phyloP scores from a whole-genome alignment of 768 basidiomycete species.

The Hygrocybe punicea region DNA sequence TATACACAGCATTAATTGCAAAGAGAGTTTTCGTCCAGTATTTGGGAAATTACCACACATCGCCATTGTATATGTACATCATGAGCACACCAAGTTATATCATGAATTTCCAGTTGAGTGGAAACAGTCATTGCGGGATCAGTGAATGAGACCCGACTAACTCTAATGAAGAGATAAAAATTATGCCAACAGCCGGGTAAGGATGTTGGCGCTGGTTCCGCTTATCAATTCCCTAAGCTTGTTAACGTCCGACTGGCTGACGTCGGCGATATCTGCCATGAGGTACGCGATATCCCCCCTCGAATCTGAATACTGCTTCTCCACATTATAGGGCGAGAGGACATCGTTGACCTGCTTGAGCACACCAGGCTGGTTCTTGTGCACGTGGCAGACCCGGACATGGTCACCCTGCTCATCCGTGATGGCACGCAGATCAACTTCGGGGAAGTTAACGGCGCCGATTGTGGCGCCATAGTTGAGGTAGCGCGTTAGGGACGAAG shows the following conservation, averaged over 20 bases:
- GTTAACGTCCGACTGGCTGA: constrained; percentile 75
- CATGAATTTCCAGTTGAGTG: constrained; percentile 35
- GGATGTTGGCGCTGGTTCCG: constrained; percentile 79
- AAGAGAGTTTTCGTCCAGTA: too few species aligned
- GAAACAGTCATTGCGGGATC: constrained; percentile 1
- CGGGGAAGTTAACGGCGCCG: constrained; percentile 98
- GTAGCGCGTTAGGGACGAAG: constrained; percentile 79
- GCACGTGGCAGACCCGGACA: constrained; percentile 91
- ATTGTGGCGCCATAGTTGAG: constrained; percentile 87
- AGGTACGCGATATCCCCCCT: constrained; percentile 92
- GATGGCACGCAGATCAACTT: constrained; percentile 93
- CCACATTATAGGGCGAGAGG: constrained; percentile 93
- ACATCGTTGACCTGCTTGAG: constrained; percentile 93
- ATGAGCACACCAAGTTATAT: too few species aligned
- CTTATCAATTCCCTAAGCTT: constrained; percentile 75
- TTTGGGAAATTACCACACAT: background rate
- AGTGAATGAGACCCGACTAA: constrained; percentile 34
- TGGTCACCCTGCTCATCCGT: constrained; percentile 74
- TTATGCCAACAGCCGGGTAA: constrained; percentile 80
- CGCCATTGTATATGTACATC: background rate
- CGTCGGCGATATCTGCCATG: constrained; percentile 94
- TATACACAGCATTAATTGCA: background rate
- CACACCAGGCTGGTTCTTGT: constrained; percentile 94
- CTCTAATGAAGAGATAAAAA: constrained; percentile 1
- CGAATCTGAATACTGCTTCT: constrained; percentile 99